Evolutionary conservation across 2,329 filamentous ascomycete genomes (phyloP).

Genomic region (Pleoardoris graminearum): DNA sequence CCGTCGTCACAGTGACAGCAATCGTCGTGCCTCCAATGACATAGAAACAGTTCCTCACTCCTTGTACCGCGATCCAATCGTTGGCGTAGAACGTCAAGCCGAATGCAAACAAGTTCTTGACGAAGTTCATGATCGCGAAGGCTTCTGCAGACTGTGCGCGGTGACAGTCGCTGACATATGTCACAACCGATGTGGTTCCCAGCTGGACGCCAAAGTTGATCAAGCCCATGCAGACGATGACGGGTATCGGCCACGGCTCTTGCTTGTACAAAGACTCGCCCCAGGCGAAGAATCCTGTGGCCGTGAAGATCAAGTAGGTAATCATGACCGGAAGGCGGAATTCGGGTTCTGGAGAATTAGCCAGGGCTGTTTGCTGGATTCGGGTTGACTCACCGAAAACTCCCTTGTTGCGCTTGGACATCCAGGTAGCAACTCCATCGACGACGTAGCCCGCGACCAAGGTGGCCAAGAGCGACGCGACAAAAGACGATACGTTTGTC

Average conservation of each 20-base stretch:
- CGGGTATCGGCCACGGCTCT: slow-evolving; percentile 30
- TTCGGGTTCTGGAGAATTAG: slow-evolving; percentile 26
- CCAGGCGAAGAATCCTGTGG: slow-evolving; percentile 32
- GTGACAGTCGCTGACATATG: slow-evolving; percentile 30
- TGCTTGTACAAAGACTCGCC: slow-evolving; percentile 20
- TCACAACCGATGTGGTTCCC: slow-evolving; percentile 25
- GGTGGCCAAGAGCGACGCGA: slow-evolving; percentile 26
- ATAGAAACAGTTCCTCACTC: slow-evolving; percentile 24
- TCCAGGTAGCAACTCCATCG: slow-evolving; percentile 27
- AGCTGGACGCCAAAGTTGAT: slow-evolving; percentile 32
- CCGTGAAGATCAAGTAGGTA: slow-evolving; percentile 25
- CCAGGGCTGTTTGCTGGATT: too few species aligned
- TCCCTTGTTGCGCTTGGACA: slow-evolving; percentile 28
- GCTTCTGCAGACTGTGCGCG: slow-evolving; percentile 29
- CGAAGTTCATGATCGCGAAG: slow-evolving; percentile 33
- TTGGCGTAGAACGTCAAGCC: slow-evolving; percentile 29
- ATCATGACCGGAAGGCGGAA: slow-evolving; percentile 31
- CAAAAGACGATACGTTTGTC: slow-evolving; percentile 29
- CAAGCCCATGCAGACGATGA: slow-evolving; percentile 31
- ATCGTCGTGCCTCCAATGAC: slow-evolving; percentile 27
- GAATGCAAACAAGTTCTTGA: slow-evolving; percentile 34
- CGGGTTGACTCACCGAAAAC: slow-evolving; percentile 22
- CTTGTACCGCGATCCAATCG: slow-evolving; percentile 26
- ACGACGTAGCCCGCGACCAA: slow-evolving; percentile 22
- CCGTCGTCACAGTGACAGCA: slow-evolving; percentile 25